Evolutionary conservation across 805 yeast species (phyloP), one percentile per base, ranked within the genome.

Genomic region (Torulaspora quercuum): DNA sequence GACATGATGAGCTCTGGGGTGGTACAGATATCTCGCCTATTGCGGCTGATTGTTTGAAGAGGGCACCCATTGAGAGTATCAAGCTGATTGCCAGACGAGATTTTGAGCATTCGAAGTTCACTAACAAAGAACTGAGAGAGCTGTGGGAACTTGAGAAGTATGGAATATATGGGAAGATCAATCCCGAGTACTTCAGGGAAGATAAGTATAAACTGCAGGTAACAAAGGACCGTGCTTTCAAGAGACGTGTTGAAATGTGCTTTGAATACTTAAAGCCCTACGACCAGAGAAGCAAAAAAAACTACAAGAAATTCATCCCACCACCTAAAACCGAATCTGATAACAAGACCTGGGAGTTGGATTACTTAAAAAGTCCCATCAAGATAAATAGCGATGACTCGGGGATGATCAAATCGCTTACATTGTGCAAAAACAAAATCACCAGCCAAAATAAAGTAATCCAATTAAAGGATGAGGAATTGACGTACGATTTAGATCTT

Each of bases 121-220:
- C 97, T 3, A 90, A 85, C 48, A 90, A 88, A 56, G 98, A 92
- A 59, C 70, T 90, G 15, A 72, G 97, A 54, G 97, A 92, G 55
- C 64, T 90, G 23, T 65, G 89, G 53, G 82, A 79, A 35, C 59
- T 87, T 37, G 69, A 64, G 37, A 61, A 67, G 19, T 63, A 65
- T 25, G 78, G 78, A 0, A 74, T 82, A 38, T 55, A 59, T 7
- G 78, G 78, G 3, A 54, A 67, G 29, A 70, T 73, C 6, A 67
- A 67, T 1, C 63, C 65, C 3, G 48, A 50, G 9, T 58, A 60
- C n/a, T 53, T 65, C 9, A 33, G 61, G 9, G 48, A 49, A 7
- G 46, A 50, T 5, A 46, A 53, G 31, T 45, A 61, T 4, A 47
- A 55, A 18, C 29, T 52, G 48, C 7, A 48, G 53, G 29, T 49